Evolutionary conservation across 331 rosid genomes (phyloP), one percentile per base, ranked within the genome.

Genomic region (Prunus yedoensis): DNA sequence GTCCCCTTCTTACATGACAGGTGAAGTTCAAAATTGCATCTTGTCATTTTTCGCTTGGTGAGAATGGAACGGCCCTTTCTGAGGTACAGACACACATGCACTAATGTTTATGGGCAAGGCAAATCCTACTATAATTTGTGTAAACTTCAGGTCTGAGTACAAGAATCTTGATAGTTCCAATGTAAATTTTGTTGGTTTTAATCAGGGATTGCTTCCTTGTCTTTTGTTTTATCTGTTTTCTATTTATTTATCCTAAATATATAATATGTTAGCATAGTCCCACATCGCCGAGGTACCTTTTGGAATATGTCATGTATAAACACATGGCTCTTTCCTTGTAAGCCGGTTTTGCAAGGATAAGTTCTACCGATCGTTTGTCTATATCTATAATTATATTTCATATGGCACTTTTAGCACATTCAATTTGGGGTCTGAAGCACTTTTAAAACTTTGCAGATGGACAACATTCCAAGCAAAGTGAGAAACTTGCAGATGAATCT

Each of bases 21-120:
- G 96, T 95, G 86, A 95, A 90, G 85, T 95, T 92, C 85, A 95
- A 95, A 86, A 83, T 90, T 58, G 97, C 99, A 41, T 95, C 97
- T 35, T 89, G 91, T 82, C 88, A 90, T 73, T 85, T 73, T 81
- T 83, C 74, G 18, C 84, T 95, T 63, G 91, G 82, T 82, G 99
- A 95, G 78, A 88, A 87, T 70, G 88, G 90, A 80, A 88, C 94
- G 77, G 99, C 99, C 71, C 80, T 95, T 45, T 86, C 85, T 18
- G 99, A 92, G 99, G 99, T 95, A 60, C 30, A 21, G 52, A 78
- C 73, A 16, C 23, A 2, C 23, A 10, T 47, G 8, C 71, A 23
- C 35, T 66, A 74, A n/a, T 21, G 76, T 74, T 28, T 21, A 28
- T 43, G 60, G 60, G 74, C 41, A 9, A 23, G 57, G 18, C 25